Base-by-base conservation (phyloP, 2,329 filamentous ascomycete genomes). In the Hymenoscyphus repandus region DNA sequence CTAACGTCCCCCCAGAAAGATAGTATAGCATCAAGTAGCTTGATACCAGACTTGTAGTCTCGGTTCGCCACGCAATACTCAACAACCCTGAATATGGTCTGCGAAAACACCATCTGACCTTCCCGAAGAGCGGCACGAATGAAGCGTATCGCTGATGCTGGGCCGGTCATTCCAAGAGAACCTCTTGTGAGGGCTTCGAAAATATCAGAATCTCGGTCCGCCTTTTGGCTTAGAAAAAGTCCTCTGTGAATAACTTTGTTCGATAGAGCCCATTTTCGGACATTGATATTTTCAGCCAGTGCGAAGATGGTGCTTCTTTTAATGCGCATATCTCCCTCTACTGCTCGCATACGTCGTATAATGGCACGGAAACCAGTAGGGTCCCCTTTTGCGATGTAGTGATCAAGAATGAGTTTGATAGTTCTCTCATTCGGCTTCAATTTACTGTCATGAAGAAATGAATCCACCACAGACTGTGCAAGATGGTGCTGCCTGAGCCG, bases 401-500 rank as follows among this genome's bases (percentile, higher is more conserved):
- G 59, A 37, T 64, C 55, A n/a, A 68, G 51, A 20, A 67, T 58
- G 7, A 64, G 58, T 10, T 52, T 54, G 15, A 61, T 47, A 5
- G 60, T 63, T 32, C 41, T 55, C 20, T 55, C 47, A 36, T 51
- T 64, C 5, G 64, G 61, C 40, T 46, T 58, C 34, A 64, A 55
- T 32, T 44, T 52, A 37, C 55, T 75, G 9, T 68, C 58, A 37
- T 71, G 56, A 38, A 79, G 66, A 47, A 80, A 77, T 0, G 73
- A 75, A 45, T 77, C 66, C 17, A 80, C 70, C 31, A 85, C 71
- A n/a, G 71, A 60, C 34, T 80, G 71, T 3, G 78, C 74, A 15
- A 85, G 68, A 34, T 70, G 67, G 49, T 75, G 70, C 47, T 75
- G 69, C 27, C 74, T 70, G 5, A 75, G 64, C 31, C 73, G 71